Conservation (phyloP, 805 yeast species). For the Monosporozyma aerobia region DNA sequence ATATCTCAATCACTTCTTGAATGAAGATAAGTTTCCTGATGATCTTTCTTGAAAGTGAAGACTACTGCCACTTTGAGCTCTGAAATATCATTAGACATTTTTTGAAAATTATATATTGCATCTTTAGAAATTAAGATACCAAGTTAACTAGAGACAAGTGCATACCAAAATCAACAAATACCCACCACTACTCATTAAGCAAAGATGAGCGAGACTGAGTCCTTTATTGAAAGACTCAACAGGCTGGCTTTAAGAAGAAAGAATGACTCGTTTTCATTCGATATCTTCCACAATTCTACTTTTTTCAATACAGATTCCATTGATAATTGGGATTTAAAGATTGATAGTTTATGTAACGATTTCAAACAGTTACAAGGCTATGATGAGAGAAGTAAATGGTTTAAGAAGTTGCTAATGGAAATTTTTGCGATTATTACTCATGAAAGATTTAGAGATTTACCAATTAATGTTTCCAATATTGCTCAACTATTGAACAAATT, state of each 20-base stretch:
- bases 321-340: conserved; percentile 10
- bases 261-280: neutral
- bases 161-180: neutral
- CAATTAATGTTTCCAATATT: conserved; percentile 1
- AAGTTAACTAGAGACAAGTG: neutral
- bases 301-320: conserved; percentile 10
- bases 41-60: no score
- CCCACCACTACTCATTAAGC: neutral
- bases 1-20: no score
- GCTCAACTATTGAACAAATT: conserved; percentile 8
- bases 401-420: conserved; percentile 14
- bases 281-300: neutral
- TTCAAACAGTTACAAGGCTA: conserved; percentile 9
- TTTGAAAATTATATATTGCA: no score
- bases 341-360: conserved; percentile 7
- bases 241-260: conserved; percentile 7
- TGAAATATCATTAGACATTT: no score
- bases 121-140: neutral
- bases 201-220: conserved; percentile 2
- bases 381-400: conserved; percentile 17
- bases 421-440: conserved; percentile 10
- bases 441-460: neutral
- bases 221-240: conserved; percentile 14
- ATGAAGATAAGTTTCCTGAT: no score
- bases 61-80: no score